phyloP scores from a whole-genome alignment of 139 green algal species.

The Micromonas pusilla region DNA sequence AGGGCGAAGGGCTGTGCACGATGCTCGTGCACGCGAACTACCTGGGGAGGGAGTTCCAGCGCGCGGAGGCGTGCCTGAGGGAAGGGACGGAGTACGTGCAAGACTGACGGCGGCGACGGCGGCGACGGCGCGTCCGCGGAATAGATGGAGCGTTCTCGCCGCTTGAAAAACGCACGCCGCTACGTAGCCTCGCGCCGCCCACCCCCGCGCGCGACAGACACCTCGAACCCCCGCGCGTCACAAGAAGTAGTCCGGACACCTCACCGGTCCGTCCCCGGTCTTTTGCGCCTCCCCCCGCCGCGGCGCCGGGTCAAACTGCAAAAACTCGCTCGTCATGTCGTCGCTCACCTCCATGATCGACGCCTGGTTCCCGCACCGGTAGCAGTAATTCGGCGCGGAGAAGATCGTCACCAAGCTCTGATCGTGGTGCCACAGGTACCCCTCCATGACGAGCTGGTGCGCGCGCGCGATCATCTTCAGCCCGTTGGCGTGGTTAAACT shows the following conservation, averaged over 20 bases:
- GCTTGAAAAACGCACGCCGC: neutral
- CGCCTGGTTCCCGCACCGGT: constrained; percentile 54
- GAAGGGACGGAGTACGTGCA: constrained; percentile 46
- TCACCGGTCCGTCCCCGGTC: neutral
- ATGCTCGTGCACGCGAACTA: constrained; percentile 60
- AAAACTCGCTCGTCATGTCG: constrained; percentile 76
- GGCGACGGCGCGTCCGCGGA: neutral
- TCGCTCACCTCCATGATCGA: constrained; percentile 99
- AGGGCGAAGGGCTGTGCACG: constrained; percentile 26
- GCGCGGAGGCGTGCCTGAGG: constrained; percentile 46
- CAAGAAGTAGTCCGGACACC: constrained; percentile 26
- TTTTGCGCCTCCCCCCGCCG: constrained; percentile 19
- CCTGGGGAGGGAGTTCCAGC: constrained; percentile 55
- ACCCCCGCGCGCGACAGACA: neutral
- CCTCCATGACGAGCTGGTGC: constrained; percentile 99
- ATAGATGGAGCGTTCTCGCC: neutral
- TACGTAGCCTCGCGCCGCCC: neutral
- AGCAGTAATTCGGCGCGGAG: constrained; percentile 98
- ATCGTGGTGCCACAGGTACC: constrained; percentile 88
- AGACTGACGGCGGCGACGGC: constrained; percentile 39
- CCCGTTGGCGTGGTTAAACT: constrained; percentile 97
- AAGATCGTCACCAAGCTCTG: constrained; percentile 98
- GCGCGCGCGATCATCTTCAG: constrained; percentile 88
- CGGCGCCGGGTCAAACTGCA: constrained; percentile 87
- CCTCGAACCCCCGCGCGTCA: too few species aligned